A percentile compares a stretch with the other conserved stretches of the same genome.
Evolutionary conservation across 148 eudicot species (phyloP).

Genomic region (Rhododendron kiyosumense): DNA sequence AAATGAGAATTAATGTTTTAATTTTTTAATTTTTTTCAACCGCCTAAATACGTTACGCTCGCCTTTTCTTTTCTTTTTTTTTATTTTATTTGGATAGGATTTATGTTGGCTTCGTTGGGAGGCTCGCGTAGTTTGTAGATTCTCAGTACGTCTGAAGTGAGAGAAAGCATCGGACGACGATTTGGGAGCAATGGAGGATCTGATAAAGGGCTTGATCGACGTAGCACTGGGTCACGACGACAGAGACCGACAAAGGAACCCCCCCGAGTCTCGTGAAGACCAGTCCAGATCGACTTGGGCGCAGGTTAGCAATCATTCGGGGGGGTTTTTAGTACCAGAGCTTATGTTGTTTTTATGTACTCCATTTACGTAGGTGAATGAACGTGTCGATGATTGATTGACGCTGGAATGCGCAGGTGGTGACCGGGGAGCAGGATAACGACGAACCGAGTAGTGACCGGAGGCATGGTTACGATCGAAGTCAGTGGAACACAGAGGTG

Average conservation of each 20-base stretch:
- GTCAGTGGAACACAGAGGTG: conserved; percentile 25
- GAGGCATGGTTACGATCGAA: conserved; percentile 12
- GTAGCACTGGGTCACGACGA: conserved; percentile 45
- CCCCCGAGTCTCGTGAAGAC: conserved; percentile 38
- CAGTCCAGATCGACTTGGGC: conserved; percentile 89
- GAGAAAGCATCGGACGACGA: not conserved
- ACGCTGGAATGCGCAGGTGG: conserved; percentile 52
- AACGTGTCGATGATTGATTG: not conserved
- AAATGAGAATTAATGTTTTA: too few relatives aligned
- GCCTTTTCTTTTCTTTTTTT: too few relatives aligned
- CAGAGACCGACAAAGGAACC: conserved; percentile 17
- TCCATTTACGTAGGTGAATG: not conserved
- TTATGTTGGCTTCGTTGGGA: too few relatives aligned
- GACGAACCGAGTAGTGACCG: conserved; percentile 13
- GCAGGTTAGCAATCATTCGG: conserved; percentile 33
- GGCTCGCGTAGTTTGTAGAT: too few relatives aligned
- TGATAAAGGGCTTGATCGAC: conserved; percentile 60
- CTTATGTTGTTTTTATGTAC: not conserved
- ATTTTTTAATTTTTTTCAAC: too few relatives aligned
- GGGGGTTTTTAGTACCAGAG: not conserved
- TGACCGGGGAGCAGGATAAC: conserved; percentile 57
- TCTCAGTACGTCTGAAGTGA: not conserved
- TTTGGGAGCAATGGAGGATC: conserved; percentile 48
- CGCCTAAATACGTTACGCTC: not conserved
- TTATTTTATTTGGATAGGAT: too few relatives aligned